Evolutionary conservation across 371 early-diverging fungal species (phyloP).

Genomic region (Haplosporangium sp.): DNA sequence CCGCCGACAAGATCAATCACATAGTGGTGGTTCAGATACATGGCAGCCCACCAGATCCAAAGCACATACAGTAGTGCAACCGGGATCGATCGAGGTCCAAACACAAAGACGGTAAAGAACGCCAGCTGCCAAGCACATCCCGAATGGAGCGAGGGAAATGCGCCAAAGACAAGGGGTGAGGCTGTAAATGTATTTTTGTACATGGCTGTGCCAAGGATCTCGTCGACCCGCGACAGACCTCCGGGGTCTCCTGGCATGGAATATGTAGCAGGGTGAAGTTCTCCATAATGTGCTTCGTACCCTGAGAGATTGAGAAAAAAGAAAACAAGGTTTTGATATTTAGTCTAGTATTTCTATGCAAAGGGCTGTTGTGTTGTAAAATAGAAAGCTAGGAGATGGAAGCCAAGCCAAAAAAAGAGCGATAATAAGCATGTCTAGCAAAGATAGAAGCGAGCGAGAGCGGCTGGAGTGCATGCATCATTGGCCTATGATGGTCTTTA

Average conservation of each 20-base stretch:
- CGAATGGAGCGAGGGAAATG: constrained; percentile 79
- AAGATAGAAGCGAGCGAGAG: too few relatives aligned
- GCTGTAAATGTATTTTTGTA: constrained; percentile 73
- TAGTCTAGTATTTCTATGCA: neutral
- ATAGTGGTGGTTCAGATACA: constrained; percentile 81
- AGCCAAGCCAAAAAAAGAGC: too few relatives aligned
- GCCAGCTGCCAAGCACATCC: constrained; percentile 73
- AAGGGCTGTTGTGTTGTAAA: neutral
- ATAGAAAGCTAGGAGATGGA: neutral
- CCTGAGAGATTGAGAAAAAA: constrained; percentile 48
- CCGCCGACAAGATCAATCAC: constrained; percentile 80
- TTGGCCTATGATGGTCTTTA: too few relatives aligned
- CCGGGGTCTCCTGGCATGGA: constrained; percentile 78
- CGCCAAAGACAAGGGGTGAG: constrained; percentile 80
- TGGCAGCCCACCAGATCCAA: constrained; percentile 82
- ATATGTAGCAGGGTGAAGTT: constrained; percentile 68
- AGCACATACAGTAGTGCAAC: constrained; percentile 61
- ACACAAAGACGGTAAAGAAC: constrained; percentile 61
- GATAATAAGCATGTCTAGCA: too few relatives aligned
- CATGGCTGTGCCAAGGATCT: constrained; percentile 68
- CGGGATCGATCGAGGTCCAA: constrained; percentile 61
- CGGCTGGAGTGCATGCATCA: too few relatives aligned
- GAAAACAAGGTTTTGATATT: neutral
- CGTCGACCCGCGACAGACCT: constrained; percentile 74
- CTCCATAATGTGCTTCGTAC: constrained; percentile 69